A percentile compares a stretch with the other conserved stretches of the same genome.
Evolutionary conservation across 2,329 filamentous ascomycete species (phyloP).

Genomic region (Aureobasidium namibiae): DNA sequence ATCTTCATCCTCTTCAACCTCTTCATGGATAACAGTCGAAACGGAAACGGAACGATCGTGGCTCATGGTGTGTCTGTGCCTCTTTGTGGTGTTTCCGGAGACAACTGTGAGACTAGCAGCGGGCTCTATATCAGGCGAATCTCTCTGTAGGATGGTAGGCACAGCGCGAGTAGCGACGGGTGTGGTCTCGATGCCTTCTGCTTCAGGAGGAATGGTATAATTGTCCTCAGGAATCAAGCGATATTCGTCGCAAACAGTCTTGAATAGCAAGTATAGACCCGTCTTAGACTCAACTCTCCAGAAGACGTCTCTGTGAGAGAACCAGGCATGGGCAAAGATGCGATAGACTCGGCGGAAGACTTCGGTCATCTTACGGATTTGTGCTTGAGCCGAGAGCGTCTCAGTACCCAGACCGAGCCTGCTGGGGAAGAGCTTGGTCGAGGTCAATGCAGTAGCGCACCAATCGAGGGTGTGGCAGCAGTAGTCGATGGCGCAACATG

Average conservation of each 20-base stretch:
- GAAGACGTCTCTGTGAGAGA: conserved; percentile 90
- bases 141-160: neutral
- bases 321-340: conserved; percentile 98
- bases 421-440: conserved; percentile 90
- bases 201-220: conserved; percentile 89
- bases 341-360: conserved; percentile 90
- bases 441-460: conserved; percentile 90
- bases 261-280: conserved; percentile 95
- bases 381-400: conserved; percentile 34
- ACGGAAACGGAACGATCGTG: conserved; percentile 60
- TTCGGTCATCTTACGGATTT: conserved; percentile 80
- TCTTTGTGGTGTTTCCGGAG: conserved; percentile 63
- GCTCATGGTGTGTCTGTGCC: conserved; percentile 76
- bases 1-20: conserved; percentile 57
- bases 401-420: conserved; percentile 55
- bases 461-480: conserved; percentile 98
- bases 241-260: conserved; percentile 90
- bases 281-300: conserved; percentile 86
- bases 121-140: conserved; percentile 23
- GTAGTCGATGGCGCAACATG: conserved; percentile 97
- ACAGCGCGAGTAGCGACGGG: conserved; percentile 15
- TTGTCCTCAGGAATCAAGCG: conserved; percentile 85
- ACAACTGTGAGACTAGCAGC: conserved; percentile 39
- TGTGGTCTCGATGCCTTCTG: conserved; percentile 64
- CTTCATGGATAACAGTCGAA: conserved; percentile 72